phyloP scores from a whole-genome alignment of 2,329 filamentous ascomycete species.

The Aspergillus proliferans region DNA sequence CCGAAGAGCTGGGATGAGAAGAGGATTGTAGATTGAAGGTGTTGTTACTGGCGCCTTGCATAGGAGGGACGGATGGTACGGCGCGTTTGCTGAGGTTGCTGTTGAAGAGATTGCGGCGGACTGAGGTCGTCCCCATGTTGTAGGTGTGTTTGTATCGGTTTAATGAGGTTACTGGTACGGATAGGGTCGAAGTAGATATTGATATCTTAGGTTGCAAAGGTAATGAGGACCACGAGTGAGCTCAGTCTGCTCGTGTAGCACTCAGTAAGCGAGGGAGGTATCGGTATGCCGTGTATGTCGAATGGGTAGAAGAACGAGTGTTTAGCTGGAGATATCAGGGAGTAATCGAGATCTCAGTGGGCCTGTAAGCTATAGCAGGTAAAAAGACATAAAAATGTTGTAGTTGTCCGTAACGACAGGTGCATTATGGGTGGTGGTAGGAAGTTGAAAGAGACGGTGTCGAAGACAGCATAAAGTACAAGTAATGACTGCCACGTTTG shows the following conservation, averaged over 20 bases:
- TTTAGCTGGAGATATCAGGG: not conserved
- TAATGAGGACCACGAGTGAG: not conserved
- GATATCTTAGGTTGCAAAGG: not conserved
- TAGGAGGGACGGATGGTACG: slow-evolving; percentile 23
- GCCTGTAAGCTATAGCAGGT: not conserved
- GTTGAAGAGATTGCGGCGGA: slow-evolving; percentile 42
- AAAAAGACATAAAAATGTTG: not conserved
- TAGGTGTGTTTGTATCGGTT: not conserved
- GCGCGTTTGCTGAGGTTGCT: slow-evolving; percentile 39
- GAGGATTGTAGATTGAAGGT: slow-evolving; percentile 19
- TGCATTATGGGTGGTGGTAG: not conserved
- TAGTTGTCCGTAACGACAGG: not conserved
- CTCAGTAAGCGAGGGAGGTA: not conserved
- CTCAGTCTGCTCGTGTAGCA: not conserved
- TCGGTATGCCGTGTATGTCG: not conserved
- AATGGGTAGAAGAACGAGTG: not conserved
- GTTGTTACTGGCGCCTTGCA: slow-evolving; percentile 11
- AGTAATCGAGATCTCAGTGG: not conserved
- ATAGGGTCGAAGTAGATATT: not conserved
- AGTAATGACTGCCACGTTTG: too few relatives aligned
- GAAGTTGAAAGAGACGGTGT: not conserved
- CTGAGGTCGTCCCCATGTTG: slow-evolving; percentile 27
- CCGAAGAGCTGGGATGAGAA: slow-evolving; percentile 16
- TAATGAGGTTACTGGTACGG: too few relatives aligned
- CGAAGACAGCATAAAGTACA: too few relatives aligned